phyloP scores from a whole-genome alignment of 257 asterid species.

The Solanum raphanifolium region DNA sequence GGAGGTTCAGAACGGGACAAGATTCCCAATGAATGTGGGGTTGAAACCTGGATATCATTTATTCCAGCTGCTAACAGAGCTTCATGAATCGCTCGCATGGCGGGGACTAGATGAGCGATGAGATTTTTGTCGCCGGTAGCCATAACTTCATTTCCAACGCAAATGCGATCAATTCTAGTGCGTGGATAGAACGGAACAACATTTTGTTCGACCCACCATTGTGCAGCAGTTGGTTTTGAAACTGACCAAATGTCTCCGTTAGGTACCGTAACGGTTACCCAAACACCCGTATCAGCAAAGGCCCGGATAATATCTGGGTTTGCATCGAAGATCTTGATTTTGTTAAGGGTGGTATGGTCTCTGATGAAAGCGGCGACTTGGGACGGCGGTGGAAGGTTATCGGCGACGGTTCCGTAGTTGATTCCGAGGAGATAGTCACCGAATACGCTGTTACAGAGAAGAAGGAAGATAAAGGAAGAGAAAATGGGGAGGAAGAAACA shows the following conservation, averaged over 20 bases:
- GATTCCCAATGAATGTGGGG: slow-evolving; percentile 9
- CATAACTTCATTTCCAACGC: slow-evolving; percentile 23
- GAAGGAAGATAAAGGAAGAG: neutral
- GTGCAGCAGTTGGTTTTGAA: slow-evolving; percentile 12
- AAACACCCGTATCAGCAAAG: slow-evolving; percentile 1
- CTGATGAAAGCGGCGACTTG: slow-evolving; percentile 1
- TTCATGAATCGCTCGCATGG: slow-evolving; percentile 32
- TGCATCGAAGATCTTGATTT: slow-evolving; percentile 9
- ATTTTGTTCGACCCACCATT: slow-evolving; percentile 19
- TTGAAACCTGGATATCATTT: slow-evolving; percentile 5
- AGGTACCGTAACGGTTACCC: slow-evolving; percentile 1
- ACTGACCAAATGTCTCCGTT: slow-evolving; percentile 10
- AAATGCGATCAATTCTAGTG: slow-evolving; percentile 19
- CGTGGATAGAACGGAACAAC: slow-evolving; percentile 12
- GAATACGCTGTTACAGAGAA: neutral
- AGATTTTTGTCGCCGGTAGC: slow-evolving; percentile 9
- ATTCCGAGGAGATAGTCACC: slow-evolving; percentile 1
- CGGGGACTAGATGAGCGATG: slow-evolving; percentile 21
- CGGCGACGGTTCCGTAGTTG: slow-evolving; percentile 14
- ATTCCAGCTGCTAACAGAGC: slow-evolving; percentile 25
- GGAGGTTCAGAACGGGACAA: slow-evolving; percentile 12
- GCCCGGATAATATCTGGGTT: slow-evolving; percentile 10
- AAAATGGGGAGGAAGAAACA: neutral
- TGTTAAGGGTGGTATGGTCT: neutral
- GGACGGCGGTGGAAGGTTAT: slow-evolving; percentile 11